Evolutionary conservation across 2,329 filamentous ascomycete genomes (phyloP).

Genomic region (Blastomyces emzantsi): DNA sequence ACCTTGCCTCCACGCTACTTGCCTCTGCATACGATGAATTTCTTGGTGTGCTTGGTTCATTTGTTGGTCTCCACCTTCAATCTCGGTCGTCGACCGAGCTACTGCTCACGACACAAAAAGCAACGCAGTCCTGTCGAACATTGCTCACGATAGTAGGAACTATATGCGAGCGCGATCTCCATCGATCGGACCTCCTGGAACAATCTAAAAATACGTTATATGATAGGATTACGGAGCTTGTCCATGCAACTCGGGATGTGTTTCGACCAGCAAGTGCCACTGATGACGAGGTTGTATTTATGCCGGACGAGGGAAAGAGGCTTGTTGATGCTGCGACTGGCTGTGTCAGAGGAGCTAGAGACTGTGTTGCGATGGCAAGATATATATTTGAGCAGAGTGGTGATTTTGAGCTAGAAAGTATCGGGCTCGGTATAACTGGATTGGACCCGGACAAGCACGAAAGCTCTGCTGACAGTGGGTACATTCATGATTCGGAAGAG

Average conservation of each 20-base stretch:
- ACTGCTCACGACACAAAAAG: slow-evolving; percentile 70
- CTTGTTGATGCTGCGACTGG: slow-evolving; percentile 71
- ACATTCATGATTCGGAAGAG: not conserved
- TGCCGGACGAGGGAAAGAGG: slow-evolving; percentile 67
- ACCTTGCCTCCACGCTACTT: slow-evolving; percentile 75
- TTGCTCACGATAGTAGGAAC: slow-evolving; percentile 72
- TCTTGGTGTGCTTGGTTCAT: slow-evolving; percentile 80
- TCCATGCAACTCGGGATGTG: slow-evolving; percentile 70
- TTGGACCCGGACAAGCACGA: slow-evolving; percentile 8
- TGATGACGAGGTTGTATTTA: slow-evolving; percentile 65
- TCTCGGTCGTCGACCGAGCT: slow-evolving; percentile 84
- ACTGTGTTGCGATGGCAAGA: slow-evolving; percentile 81
- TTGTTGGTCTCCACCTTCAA: slow-evolving; percentile 87
- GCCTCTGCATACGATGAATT: slow-evolving; percentile 77
- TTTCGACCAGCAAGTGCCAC: slow-evolving; percentile 60
- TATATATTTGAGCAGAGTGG: slow-evolving; percentile 78
- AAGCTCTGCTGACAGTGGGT: not conserved
- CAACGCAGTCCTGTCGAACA: slow-evolving; percentile 69
- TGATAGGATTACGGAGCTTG: slow-evolving; percentile 67
- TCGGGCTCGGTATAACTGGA: slow-evolving; percentile 42
- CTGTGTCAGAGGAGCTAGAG: slow-evolving; percentile 82
- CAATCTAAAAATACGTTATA: slow-evolving; percentile 68
- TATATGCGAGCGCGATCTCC: slow-evolving; percentile 67
- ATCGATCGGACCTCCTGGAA: slow-evolving; percentile 57
- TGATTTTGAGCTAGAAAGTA: slow-evolving; percentile 69